Base-by-base conservation (phyloP, 2,329 filamentous ascomycete genomes). In the Teratosphaeria gauchensis region DNA sequence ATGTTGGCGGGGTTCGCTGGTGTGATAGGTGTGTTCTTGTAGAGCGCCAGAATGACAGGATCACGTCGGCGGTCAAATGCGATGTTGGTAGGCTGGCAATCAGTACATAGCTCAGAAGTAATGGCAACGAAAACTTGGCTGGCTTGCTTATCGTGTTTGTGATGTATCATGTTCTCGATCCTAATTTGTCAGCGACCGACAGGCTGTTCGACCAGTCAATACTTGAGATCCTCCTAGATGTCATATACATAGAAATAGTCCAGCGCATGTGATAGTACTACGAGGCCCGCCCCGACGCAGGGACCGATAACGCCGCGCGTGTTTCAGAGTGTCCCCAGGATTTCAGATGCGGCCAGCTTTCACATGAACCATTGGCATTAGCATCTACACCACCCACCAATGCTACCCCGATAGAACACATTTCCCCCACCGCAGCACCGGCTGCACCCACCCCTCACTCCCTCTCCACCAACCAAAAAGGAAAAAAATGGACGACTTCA, bases 401-500 rank as follows among this genome's bases (percentile, higher is more conserved):
- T 58, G 57, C 57, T 58, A 19, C 53, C 35, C n/a, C 57, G 53
- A 55, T 58, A 58, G 42, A 53, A n/a, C 11, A 3, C 35, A 12
- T 16, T 42, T 14, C 35, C 33, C 33, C 33, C 51, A 4, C 21
- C 51, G 19, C 52, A 28, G 33, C 19, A 24, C 52, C 54, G 28
- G 52, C 53, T 19, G n/a, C n/a, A n/a, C n/a, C n/a, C n/a, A n/a
- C n/a, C n/a, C n/a, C n/a, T n/a, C n/a, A n/a, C n/a, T n/a, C n/a
- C n/a, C n/a, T n/a, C n/a, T n/a, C n/a, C n/a, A n/a, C n/a, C n/a
- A n/a, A n/a, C n/a, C n/a, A n/a, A n/a, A n/a, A n/a, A n/a, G n/a
- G n/a, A n/a, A n/a, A n/a, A n/a, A n/a, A n/a, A 94, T 95, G 90
- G 89, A 94, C 81, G 88, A 87, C 69, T 92, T 87, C 77, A 79